These are phyloP conservation scores for Suhomyces bokatorum DNA, from an alignment of 1,139 yeast species.

Conservation along the genomic window DNA sequence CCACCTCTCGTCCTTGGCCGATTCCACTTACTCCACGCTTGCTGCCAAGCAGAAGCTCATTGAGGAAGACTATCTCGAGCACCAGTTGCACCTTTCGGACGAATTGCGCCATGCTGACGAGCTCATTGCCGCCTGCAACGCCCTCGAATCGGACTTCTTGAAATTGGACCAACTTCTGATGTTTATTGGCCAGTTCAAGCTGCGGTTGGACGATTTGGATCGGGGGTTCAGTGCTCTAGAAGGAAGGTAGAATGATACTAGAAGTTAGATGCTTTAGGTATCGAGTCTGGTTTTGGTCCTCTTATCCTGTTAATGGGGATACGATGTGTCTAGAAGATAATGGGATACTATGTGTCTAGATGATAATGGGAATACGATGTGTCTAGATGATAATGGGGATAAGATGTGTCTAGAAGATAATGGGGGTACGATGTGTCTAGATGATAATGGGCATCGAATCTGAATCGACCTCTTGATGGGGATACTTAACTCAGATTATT, in stretches of 20 bases:
- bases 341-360: no score
- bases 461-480: no score
- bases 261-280: no score
- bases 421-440: no score
- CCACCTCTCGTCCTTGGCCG: slow-evolving; percentile 43
- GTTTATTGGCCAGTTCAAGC: slow-evolving; percentile 45
- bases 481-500: no score
- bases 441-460: no score
- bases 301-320: no score
- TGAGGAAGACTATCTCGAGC: slow-evolving; percentile 35
- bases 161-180: slow-evolving; percentile 64
- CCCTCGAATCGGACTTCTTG: slow-evolving; percentile 60
- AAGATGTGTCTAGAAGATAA: no score
- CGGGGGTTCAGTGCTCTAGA: slow-evolving; percentile 17
- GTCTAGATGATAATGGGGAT: no score
- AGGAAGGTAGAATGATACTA: background rate
- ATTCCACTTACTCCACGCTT: slow-evolving; percentile 35
- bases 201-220: slow-evolving; percentile 31
- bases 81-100: slow-evolving; percentile 39
- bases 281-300: no score
- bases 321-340: no score
- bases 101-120: slow-evolving; percentile 46
- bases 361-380: no score
- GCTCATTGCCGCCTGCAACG: slow-evolving; percentile 51
- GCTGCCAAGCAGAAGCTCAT: slow-evolving; percentile 28